Base-by-base conservation (phyloP, 73 alveolate genomes). In the Tetrahymena thermophila region DNA sequence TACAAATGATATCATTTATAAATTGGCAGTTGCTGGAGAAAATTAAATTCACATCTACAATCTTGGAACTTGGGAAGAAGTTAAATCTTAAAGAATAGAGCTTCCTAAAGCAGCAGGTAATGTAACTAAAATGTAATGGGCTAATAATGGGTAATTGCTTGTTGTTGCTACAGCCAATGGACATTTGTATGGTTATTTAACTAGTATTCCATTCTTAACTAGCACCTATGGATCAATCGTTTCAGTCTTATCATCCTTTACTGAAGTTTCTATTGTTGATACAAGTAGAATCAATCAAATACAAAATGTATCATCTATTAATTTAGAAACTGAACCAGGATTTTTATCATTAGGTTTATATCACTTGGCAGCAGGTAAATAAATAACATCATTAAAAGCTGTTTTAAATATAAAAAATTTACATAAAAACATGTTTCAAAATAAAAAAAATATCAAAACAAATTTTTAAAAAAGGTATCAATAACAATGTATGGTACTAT, bases 1-100 rank as follows among this genome's bases (percentile, higher is more conserved):
- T 34, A 98, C 98, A 89, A 96, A 97, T 96, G 98, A 97, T 84
- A 96, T 94, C 85, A 96, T 97, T 19, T 96, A 97, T 83, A 98
- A 99, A 94, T 95, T 99, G 35, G 99, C 99, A 6, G 98, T 98
- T 17, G 99, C 99, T 14, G 99, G 99, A 17, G 99, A 98, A 93
- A 98, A 98, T 93, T 31, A 94, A 21, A 97, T 99, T 25, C 98
- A 97, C 94, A 97, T 99, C 93, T 94, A 97, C 35, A 97, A 96
- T 93, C 96, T 97, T 85, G 96, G 95, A 56, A 96, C 97, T 35
- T 98, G 98, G 98, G 94, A 97, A 56, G 99, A 99, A 97, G 96
- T 94, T n/a, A 34, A 95, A 13, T 40, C 83, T 94, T 97, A 96
- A 15, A 71, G 84, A 93, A 96, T 96, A 42, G 96, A 96, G 3